Percentiles rank a stretch among this genome's conserved stretches.
phyloP scores from a whole-genome alignment of 768 basidiomycete genomes.

The Russula compacta region DNA sequence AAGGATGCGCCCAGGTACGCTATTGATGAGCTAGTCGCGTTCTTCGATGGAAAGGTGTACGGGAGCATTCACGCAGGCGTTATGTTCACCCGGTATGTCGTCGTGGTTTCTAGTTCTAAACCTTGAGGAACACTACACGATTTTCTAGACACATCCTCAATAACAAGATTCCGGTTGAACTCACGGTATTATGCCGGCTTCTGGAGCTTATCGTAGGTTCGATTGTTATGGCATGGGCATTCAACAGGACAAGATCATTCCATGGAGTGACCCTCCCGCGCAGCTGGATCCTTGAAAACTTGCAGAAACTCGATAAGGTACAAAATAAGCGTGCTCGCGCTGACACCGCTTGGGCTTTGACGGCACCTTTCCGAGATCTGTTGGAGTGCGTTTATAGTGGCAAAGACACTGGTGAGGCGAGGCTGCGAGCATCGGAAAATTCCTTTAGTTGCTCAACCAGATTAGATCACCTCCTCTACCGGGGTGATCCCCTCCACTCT shows the following conservation, averaged over 20 bases:
- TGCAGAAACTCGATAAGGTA: constrained; percentile 1
- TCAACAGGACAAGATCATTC: neutral
- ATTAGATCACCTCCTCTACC: neutral
- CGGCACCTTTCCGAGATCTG: constrained; percentile 4
- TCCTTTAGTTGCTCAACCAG: neutral
- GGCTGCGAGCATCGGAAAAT: too few relatives aligned
- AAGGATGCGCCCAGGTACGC: neutral
- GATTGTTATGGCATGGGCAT: constrained; percentile 4
- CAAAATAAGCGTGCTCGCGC: neutral
- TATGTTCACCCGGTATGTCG: constrained; percentile 4
- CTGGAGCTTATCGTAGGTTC: constrained; percentile 8
- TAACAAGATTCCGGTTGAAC: constrained; percentile 2
- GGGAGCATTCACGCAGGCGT: neutral
- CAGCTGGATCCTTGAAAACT: constrained; percentile 18
- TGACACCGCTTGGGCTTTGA: neutral
- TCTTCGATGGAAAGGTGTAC: neutral
- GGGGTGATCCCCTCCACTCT: neutral
- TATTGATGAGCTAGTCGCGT: neutral
- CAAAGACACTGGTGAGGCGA: neutral
- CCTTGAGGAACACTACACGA: neutral
- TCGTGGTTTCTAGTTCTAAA: neutral
- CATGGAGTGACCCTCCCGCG: constrained; percentile 14
- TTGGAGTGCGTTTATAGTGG: constrained; percentile 17
- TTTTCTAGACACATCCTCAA: constrained; percentile 5
- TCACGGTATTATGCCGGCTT: constrained; percentile 7